Evolutionary conservation across 179 eudicot genomes (phyloP).

Genomic region (Amaranthus tricolor): DNA sequence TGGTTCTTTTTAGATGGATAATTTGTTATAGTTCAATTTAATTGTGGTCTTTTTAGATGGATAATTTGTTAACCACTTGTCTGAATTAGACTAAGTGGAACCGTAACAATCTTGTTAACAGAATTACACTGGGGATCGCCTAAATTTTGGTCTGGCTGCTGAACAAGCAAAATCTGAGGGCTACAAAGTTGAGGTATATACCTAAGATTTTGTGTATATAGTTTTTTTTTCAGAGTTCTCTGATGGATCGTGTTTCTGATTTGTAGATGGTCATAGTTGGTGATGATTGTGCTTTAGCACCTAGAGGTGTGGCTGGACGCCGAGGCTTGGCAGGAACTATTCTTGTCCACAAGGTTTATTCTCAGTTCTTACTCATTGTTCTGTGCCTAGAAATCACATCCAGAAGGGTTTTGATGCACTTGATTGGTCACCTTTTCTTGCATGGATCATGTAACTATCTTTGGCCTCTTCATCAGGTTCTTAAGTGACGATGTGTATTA

Average conservation of each 20-base stretch:
- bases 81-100: not conserved
- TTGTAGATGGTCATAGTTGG: conserved; percentile 91
- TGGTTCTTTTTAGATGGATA: not conserved
- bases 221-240: conserved; percentile 7
- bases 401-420: not conserved
- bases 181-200: conserved; percentile 77
- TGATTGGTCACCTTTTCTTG: not conserved
- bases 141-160: conserved; percentile 97
- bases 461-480: conserved; percentile 2
- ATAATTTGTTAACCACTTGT: not conserved
- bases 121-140: conserved; percentile 96
- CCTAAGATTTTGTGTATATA: conserved; percentile 4
- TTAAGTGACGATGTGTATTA: not conserved
- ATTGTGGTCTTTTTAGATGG: not conserved
- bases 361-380: conserved; percentile 11
- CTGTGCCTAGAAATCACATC: not conserved
- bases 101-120: conserved; percentile 28
- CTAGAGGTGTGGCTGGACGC: conserved; percentile 94
- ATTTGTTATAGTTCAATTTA: too few species aligned
- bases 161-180: conserved; percentile 99
- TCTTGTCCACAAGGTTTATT: conserved; percentile 81
- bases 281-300: conserved; percentile 97
- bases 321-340: conserved; percentile 98
- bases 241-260: conserved; percentile 4
- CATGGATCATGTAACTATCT: not conserved